Conservation (phyloP, 1,284 basidiomycete species). For the Apiotrichum gracile region DNA sequence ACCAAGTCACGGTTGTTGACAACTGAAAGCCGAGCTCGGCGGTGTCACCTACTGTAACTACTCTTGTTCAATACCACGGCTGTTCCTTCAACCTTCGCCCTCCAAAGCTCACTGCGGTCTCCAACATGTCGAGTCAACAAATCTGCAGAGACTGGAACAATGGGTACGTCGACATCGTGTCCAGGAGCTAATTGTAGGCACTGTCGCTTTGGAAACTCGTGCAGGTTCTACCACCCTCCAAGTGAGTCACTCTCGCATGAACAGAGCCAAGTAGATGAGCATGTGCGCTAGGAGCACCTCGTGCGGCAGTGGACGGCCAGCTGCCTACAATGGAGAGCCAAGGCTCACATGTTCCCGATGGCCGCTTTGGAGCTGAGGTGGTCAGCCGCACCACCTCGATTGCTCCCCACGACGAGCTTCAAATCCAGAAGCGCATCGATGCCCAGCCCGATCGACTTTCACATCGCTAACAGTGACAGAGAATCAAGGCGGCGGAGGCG, state of each 20-base stretch:
- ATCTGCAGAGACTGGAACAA: conserved; percentile 13
- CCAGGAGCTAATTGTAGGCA: conserved; percentile 10
- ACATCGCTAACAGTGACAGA: not conserved
- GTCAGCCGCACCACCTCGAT: not conserved
- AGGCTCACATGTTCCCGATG: no score
- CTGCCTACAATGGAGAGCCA: no score
- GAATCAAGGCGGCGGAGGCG: conserved; percentile 5
- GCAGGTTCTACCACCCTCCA: conserved; percentile 36
- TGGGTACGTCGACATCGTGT: conserved; percentile 3
- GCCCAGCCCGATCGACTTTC: not conserved
- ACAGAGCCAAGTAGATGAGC: no score
- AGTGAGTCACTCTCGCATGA: conserved; percentile 1
- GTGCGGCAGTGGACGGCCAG: no score
- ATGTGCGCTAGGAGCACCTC: not conserved
- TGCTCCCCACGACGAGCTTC: not conserved
- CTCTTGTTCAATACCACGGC: not conserved
- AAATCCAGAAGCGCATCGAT: not conserved
- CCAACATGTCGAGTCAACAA: conserved; percentile 2
- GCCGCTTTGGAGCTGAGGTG: no score
- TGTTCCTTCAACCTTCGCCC: not conserved
- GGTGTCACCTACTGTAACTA: no score
- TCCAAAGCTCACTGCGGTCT: not conserved
- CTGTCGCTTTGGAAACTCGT: conserved; percentile 35
- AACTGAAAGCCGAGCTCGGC: no score
- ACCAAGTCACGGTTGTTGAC: no score